Percentiles rank a stretch among this genome's conserved stretches.
phyloP scores from a whole-genome alignment of 768 basidiomycete species.

The Pisolithus orientalis region DNA sequence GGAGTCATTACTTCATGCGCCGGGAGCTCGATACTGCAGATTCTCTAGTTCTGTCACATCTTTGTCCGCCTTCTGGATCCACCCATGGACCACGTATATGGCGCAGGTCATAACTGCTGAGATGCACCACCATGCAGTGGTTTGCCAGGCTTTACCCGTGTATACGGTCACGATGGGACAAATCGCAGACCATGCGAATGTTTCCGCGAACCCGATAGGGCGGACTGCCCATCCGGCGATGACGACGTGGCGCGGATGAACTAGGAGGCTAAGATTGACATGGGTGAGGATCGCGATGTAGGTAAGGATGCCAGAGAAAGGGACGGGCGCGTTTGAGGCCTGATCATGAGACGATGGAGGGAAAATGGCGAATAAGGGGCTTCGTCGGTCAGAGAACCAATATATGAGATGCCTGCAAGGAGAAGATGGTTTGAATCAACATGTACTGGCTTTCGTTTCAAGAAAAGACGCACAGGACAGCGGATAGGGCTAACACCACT shows the following conservation, averaged over 20 bases:
- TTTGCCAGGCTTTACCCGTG: constrained; percentile 45
- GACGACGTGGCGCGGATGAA: constrained; percentile 32
- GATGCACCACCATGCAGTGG: constrained; percentile 46
- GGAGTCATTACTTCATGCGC: constrained; percentile 33
- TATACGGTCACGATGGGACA: constrained; percentile 45
- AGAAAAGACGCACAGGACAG: constrained; percentile 36
- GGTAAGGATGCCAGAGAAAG: constrained; percentile 39
- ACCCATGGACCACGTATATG: constrained; percentile 39
- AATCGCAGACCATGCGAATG: constrained; percentile 38
- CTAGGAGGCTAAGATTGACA: constrained; percentile 39
- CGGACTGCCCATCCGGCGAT: constrained; percentile 20
- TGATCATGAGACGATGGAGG: constrained; percentile 20
- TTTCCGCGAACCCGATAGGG: constrained; percentile 25
- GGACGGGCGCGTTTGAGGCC: constrained; percentile 29
- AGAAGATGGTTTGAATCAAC: constrained; percentile 5
- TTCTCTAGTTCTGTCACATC: constrained; percentile 45
- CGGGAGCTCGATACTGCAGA: constrained; percentile 49
- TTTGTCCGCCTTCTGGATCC: constrained; percentile 39
- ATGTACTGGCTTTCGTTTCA: background rate
- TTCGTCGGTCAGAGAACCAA: constrained; percentile 37
- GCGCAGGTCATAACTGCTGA: constrained; percentile 38
- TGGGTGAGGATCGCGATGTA: constrained; percentile 47
- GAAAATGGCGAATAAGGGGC: constrained; percentile 43
- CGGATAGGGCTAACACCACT: constrained; percentile 38
- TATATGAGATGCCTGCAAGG: constrained; percentile 42